Evolutionary conservation across 192 early-diverging fungal species (phyloP).

Genomic region (Pilobolus umbonatus): DNA sequence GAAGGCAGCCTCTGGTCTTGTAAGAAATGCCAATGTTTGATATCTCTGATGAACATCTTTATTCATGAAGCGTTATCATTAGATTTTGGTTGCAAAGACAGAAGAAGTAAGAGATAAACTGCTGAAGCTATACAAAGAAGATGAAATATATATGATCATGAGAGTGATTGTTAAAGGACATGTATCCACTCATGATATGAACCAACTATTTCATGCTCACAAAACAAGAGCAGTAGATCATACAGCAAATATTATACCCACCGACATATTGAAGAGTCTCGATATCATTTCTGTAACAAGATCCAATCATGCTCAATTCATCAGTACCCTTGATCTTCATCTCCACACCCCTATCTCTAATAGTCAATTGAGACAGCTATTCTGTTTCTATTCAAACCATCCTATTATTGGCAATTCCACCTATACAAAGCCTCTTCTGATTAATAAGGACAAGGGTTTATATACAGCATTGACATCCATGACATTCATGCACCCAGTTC

Average conservation of each 20-base stretch:
- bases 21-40: conserved; percentile 20
- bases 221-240: conserved; percentile 9
- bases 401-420: conserved; percentile 55
- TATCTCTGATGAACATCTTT: conserved; percentile 8
- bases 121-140: conserved; percentile 31
- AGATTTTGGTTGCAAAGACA: conserved; percentile 45
- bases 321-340: conserved; percentile 32
- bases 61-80: conserved; percentile 17
- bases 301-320: conserved; percentile 34
- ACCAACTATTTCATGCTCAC: not conserved
- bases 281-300: conserved; percentile 20
- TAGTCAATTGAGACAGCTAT: conserved; percentile 46
- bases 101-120: conserved; percentile 20
- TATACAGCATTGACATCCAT: conserved; percentile 40
- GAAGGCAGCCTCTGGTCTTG: conserved; percentile 51
- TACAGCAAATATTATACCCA: not conserved
- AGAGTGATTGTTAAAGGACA: conserved; percentile 36
- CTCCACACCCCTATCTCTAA: conserved; percentile 30
- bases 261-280: conserved; percentile 16
- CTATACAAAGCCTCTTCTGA: conserved; percentile 45
- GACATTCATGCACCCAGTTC: conserved; percentile 38
- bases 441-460: conserved; percentile 57
- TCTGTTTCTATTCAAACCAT: conserved; percentile 35
- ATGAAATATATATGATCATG: conserved; percentile 24
- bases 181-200: conserved; percentile 22